Evolutionary conservation across 805 yeast genomes (phyloP), one percentile per base, ranked within the genome.

Genomic region (Yamadazyma akitaensis): DNA sequence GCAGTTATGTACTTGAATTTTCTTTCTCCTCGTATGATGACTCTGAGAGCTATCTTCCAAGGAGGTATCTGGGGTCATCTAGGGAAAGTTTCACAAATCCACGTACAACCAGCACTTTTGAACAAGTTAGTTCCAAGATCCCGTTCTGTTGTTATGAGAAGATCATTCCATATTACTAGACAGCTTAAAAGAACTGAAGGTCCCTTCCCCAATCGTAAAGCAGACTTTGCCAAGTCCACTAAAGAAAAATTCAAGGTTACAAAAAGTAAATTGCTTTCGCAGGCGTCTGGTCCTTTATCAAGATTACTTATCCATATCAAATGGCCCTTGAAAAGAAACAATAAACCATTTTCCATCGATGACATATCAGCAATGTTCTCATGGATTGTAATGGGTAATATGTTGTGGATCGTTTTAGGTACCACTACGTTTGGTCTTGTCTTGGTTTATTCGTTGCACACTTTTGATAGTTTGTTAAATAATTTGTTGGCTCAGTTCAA

Each of bases 311-410:
- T 71, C 8, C 76, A 69, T 50, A 56, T 72, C 21, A 76, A 73
- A 57, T 79, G 81, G 79, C 67, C 78, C 0, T 59, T 79, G 11
- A 60, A 74, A 1, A 60, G 82, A 35, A 77, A 75, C 39, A 71
- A 70, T 52, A 58, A 78, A 33, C 77, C 80, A 10, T 73, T 76
- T 48, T 68, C 77, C 26, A 54, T 71, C 13, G 81, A 77, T 53
- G 82, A 78, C 48, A 58, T 77, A 14, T 74, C 79, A 2, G 82
- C 84, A 0, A 75, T 79, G 54, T 64, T 75, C 9, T 77, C 82
- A 4, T 79, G 81, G 81, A 59, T 77, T 11, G 68, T 79, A 26
- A 76, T 79, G 81, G 84, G 83, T 0, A 75, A 79, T 53, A 61
- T 77, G 17, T 57, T 79, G 32, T 79, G 82, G 82, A 65, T 79